Evolutionary conservation across 495 filamentous ascomycete species (phyloP).

Genomic region (Podospora pseudoanserina): DNA sequence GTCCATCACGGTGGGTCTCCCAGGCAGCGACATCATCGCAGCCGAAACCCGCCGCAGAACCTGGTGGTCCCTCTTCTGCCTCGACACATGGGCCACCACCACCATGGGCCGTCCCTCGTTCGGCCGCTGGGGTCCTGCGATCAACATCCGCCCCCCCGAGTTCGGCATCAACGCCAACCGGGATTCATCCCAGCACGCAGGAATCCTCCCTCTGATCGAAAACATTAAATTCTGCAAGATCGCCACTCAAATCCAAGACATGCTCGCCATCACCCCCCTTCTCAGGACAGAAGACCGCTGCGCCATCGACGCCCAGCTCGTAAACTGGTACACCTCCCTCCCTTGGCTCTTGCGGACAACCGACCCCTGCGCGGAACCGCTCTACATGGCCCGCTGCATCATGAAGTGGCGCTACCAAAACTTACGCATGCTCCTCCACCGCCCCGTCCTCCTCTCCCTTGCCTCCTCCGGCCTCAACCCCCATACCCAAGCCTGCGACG

Average conservation of each 20-base stretch:
- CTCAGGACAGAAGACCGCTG: conserved; percentile 61
- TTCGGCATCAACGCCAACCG: conserved; percentile 44
- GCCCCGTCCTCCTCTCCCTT: conserved; percentile 67
- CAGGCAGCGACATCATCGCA: conserved; percentile 49
- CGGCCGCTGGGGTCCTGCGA: conserved; percentile 67
- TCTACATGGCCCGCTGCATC: conserved; percentile 65
- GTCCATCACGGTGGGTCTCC: conserved; percentile 47
- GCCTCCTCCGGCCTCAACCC: conserved; percentile 60
- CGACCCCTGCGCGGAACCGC: conserved; percentile 65
- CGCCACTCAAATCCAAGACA: conserved; percentile 71
- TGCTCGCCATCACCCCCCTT: conserved; percentile 64
- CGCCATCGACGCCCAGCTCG: conserved; percentile 62
- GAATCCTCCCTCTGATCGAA: conserved; percentile 67
- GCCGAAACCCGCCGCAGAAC: conserved; percentile 65
- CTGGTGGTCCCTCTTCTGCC: conserved; percentile 78
- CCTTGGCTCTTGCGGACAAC: conserved; percentile 67
- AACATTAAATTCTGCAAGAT: conserved; percentile 80
- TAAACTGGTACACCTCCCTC: conserved; percentile 68
- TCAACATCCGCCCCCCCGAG: conserved; percentile 68
- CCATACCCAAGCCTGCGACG: conserved; percentile 57
- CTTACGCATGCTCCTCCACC: conserved; percentile 74
- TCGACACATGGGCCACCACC: conserved; percentile 75
- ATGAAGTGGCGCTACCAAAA: conserved; percentile 84
- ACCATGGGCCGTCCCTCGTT: conserved; percentile 76
- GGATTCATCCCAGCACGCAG: conserved; percentile 56